Evolutionary conservation across 2,329 filamentous ascomycete genomes (phyloP), one percentile per base, ranked within the genome.

Genomic region (Hawksworthiomyces lignivorus): DNA sequence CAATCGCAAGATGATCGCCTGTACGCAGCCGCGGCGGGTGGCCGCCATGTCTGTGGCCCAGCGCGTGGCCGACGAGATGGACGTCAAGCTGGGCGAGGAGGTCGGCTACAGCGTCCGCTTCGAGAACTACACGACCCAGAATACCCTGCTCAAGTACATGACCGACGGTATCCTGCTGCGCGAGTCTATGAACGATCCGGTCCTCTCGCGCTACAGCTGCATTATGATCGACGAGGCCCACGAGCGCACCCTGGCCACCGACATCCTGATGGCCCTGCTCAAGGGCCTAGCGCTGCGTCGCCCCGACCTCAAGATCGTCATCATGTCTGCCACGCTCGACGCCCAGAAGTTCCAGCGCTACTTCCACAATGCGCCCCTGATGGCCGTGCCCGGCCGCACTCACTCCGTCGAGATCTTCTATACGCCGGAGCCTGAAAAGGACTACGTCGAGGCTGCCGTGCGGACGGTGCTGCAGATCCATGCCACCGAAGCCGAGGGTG

Each of bases 51-150:
- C 89, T 35, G 92, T 98, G 15, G 92, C 92, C 27, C 87, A 97
- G 66, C 90, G 92, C 83, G 92, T 98, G 24, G 88, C 94, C 21
- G 81, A 95, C 58, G 92, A 98, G 67, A 84, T 98, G 74, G 92
- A 97, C 59, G 90, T 96, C 52, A 80, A 75, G 46, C 75, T 98
- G 20, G 92, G 92, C 46, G 81, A 96, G 52, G 90, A 97, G 65
- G 89, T 98, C 42, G 92, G 92, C 63, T 98, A 97, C 70, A 97
- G 87, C 62, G 97, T 98, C 62, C 87, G 92, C 72, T 98, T 98
- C 64, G 94, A 98, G 65, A 92, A 98, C 62, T 85, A 81, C 68
- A 97, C 92, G 1, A 77, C 84, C 38, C 78, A 80, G 44, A 88
- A 86, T 63, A 98, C 92, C 2, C 78, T 94, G 47, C 77, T 98